Base-by-base conservation (phyloP, 352 stramenopile genomes). In the Globisporangium ultimum region DNA sequence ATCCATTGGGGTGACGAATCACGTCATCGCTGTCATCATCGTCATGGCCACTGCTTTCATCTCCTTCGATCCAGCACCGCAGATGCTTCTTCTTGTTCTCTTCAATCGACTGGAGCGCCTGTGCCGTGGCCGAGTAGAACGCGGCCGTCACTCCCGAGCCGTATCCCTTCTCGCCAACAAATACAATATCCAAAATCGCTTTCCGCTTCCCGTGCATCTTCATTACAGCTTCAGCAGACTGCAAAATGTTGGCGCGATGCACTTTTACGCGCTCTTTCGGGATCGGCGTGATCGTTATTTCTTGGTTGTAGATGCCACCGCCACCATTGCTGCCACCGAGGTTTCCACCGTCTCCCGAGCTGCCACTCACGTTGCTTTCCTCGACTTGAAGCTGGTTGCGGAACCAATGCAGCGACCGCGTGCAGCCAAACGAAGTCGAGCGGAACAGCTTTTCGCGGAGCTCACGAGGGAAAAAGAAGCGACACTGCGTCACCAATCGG, bases 181-280 rank as follows among this genome's bases (percentile, higher is more conserved):
- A 95, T 1, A 93, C 79, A 46, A 95, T 80, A 64, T 95, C 86
- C 34, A 95, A 56, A 18, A 95, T 84, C 24, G 84, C 82, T 62
- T 88, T 89, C 4, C 84, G 82, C 64, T 93, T 93, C 5, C 68
- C 79, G 32, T 95, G 84, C 77, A 92, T 88, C 64, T 93, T 90
- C 81, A 95, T 91, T 7, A 93, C 74, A 3, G 75, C 76, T 20
- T 95, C 82, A 0, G 86, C 86, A 0, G 82, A 92, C 48, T 76
- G 72, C 38, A 95, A 54, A 45, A 95, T 85, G 42, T 89, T 89
- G 17, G 71, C 70, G 18, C 86, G 81, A 54, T 88, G 68, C 10
- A 95, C 82, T 38, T 91, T 93, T 50, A 92, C 86, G n/a, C 84
- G 84, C 53, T 95, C 84, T 63, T 93, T 95, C 11, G 85, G 85